phyloP scores from a whole-genome alignment of 495 filamentous ascomycete species.

The Neurospora terricola region DNA sequence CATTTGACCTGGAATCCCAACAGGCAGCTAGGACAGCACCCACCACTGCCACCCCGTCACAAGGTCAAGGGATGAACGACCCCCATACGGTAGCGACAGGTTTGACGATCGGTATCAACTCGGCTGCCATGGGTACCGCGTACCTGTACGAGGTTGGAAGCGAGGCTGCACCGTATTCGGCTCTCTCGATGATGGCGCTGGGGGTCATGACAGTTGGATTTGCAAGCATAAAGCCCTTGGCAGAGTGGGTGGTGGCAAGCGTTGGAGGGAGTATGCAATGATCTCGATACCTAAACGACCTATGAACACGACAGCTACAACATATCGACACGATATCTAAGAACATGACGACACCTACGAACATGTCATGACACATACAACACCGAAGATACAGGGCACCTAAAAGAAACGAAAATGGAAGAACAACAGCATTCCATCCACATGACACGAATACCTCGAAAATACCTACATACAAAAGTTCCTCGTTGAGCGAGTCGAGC shows the following conservation, averaged over 20 bases:
- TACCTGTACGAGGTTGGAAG: constrained; percentile 36
- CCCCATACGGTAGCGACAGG: constrained; percentile 30
- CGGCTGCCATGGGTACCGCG: constrained; percentile 41
- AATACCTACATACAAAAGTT: neutral
- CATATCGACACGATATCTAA: neutral
- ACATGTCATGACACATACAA: neutral
- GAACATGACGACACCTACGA: neutral
- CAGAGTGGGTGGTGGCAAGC: constrained; percentile 11
- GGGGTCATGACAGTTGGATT: constrained; percentile 39
- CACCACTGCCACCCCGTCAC: neutral
- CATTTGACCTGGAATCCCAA: constrained; percentile 4
- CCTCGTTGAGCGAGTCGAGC: neutral
- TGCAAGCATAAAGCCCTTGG: constrained; percentile 23
- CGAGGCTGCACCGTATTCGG: constrained; percentile 37
- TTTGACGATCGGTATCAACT: constrained; percentile 37
- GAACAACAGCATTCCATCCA: neutral
- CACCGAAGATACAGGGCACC: too few relatives aligned
- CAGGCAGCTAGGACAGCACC: neutral
- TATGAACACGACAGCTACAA: neutral
- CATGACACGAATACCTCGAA: neutral
- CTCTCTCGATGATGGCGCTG: constrained; percentile 38
- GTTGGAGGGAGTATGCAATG: neutral
- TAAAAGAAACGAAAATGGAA: neutral
- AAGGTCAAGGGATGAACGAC: constrained; percentile 8
- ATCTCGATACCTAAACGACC: neutral